Conservation (phyloP, 1,139 yeast species). For the Blastobotrys buckinghamii region DNA sequence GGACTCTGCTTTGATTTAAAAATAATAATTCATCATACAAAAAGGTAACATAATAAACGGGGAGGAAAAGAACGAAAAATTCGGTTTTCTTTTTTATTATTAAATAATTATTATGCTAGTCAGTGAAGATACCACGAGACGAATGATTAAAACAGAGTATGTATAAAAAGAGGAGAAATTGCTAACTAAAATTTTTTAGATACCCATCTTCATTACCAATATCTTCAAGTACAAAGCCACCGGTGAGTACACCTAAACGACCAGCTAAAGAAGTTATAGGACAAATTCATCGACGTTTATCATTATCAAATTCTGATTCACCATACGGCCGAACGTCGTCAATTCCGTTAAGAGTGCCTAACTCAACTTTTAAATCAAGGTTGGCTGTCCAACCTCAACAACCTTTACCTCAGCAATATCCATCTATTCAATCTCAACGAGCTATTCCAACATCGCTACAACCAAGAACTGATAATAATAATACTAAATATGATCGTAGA, state of each 20-base stretch:
- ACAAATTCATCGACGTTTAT: conserved; percentile 22
- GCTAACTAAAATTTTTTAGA: not conserved
- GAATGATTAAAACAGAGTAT: conserved; percentile 8
- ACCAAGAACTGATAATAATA: not conserved
- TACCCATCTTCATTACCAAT: conserved; percentile 20
- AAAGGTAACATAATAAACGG: too few relatives aligned
- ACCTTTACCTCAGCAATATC: not conserved
- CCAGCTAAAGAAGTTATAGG: conserved; percentile 23
- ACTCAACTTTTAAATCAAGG: not conserved
- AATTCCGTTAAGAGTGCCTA: conserved; percentile 17
- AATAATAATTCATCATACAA: not conserved
- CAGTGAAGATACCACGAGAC: conserved; percentile 5
- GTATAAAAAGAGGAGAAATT: not conserved
- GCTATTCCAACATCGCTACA: not conserved
- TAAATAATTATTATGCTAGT: not conserved
- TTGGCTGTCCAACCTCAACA: conserved; percentile 2
- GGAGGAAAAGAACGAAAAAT: too few relatives aligned
- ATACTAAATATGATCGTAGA: conserved; percentile 1
- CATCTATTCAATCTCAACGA: not conserved
- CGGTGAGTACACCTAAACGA: conserved; percentile 11
- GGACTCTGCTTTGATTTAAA: too few relatives aligned
- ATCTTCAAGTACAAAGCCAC: conserved; percentile 10
- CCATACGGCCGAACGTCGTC: conserved; percentile 13
- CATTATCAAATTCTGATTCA: conserved; percentile 11
- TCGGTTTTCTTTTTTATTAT: too few relatives aligned